Percentiles rank a stretch among this genome's conserved stretches.
phyloP scores from a whole-genome alignment of 129 eudicot genomes.

The Pseudognaphalium luteoalbum region DNA sequence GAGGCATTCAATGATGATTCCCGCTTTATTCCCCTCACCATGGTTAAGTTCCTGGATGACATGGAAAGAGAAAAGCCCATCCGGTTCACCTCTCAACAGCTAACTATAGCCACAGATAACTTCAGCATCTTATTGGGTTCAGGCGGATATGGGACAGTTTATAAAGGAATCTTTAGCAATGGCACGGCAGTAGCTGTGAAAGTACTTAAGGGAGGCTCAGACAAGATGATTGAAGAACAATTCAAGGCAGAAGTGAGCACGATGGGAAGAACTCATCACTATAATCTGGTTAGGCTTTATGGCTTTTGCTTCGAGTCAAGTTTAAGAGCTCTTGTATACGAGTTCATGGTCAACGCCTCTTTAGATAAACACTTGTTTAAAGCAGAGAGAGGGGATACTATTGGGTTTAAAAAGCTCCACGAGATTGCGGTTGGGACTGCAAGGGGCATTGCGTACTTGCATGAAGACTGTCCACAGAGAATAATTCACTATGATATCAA shows the following conservation, averaged over 20 bases:
- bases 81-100: constrained; percentile 28
- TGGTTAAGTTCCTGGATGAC: constrained; percentile 20
- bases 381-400: background rate
- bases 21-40: background rate
- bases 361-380: constrained; percentile 13
- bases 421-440: constrained; percentile 21
- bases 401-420: constrained; percentile 1
- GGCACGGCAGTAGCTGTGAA: constrained; percentile 10
- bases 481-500: constrained; percentile 34
- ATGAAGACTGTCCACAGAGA: constrained; percentile 28
- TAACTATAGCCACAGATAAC: constrained; percentile 21
- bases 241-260: constrained; percentile 29
- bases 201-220: background rate
- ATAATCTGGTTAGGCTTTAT: constrained; percentile 15
- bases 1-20: no score
- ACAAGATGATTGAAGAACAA: constrained; percentile 11
- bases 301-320: constrained; percentile 24
- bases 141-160: constrained; percentile 37
- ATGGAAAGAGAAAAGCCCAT: constrained; percentile 35
- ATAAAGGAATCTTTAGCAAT: constrained; percentile 19
- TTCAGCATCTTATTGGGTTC: constrained; percentile 26
- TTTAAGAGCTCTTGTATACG: constrained; percentile 24
- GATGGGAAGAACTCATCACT: constrained; percentile 29
- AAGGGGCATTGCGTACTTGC: constrained; percentile 15
- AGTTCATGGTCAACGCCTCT: constrained; percentile 33